Conservation (phyloP, 1,284 basidiomycete genomes). For the Leccinum fuscescens region DNA sequence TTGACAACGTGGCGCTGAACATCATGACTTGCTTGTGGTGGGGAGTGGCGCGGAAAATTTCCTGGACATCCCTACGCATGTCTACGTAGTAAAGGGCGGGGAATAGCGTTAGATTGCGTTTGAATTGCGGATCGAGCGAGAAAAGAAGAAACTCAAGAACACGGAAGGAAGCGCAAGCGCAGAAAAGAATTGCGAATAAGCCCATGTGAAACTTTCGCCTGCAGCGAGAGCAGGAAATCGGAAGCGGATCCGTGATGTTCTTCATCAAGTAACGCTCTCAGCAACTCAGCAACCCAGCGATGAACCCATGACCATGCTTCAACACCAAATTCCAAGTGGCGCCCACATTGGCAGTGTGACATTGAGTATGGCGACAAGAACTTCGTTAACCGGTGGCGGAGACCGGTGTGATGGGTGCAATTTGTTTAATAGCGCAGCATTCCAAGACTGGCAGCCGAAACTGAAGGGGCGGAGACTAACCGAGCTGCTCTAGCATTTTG, state of each 20-base stretch:
- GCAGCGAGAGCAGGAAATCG: constrained; percentile 19
- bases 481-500: constrained; percentile 99
- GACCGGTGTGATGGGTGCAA: constrained; percentile 41
- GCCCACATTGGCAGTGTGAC: constrained; percentile 42
- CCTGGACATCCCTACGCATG: constrained; percentile 99
- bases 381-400: constrained; percentile 35
- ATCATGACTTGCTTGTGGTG: constrained; percentile 99
- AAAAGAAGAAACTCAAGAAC: constrained; percentile 45
- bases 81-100: constrained; percentile 57
- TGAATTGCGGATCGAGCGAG: constrained; percentile 44
- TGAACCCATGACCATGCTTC: constrained; percentile 34
- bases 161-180: constrained; percentile 14
- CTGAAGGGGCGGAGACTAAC: constrained; percentile 79
- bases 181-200: constrained; percentile 10
- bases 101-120: constrained; percentile 60
- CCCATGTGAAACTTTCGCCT: constrained; percentile 17
- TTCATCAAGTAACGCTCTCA: constrained; percentile 31
- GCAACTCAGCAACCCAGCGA: constrained; percentile 34
- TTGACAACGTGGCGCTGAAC: constrained; percentile 98
- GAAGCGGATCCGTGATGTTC: constrained; percentile 20
- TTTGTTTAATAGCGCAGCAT: constrained; percentile 43
- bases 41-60: constrained; percentile 99
- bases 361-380: constrained; percentile 54
- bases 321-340: constrained; percentile 36
- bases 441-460: constrained; percentile 47